phyloP scores from a whole-genome alignment of 2,329 filamentous ascomycete species.

The Capronia epimyces region DNA sequence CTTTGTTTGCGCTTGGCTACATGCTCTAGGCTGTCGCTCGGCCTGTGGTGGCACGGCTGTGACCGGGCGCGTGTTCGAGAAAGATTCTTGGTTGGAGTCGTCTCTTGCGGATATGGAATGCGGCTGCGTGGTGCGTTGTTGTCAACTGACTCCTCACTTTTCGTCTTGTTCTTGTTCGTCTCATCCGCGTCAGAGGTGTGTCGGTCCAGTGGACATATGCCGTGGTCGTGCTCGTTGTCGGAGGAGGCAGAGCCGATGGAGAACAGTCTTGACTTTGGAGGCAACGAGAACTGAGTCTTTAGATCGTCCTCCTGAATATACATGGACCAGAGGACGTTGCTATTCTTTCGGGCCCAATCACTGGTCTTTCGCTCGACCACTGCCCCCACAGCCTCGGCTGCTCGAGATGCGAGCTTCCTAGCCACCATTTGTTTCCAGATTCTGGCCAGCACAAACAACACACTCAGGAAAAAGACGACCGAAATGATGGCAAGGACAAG shows the following conservation, averaged over 20 bases:
- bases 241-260: slow-evolving; percentile 19
- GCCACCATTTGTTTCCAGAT: slow-evolving; percentile 7
- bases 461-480: slow-evolving; percentile 4
- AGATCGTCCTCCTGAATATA: slow-evolving; percentile 21
- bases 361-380: slow-evolving; percentile 5
- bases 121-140: not conserved
- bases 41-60: slow-evolving; percentile 4
- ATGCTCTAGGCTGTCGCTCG: slow-evolving; percentile 4
- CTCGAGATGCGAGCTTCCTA: not conserved
- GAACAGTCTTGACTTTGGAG: slow-evolving; percentile 18
- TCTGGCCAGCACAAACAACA: slow-evolving; percentile 3
- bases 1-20: slow-evolving; percentile 9
- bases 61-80: slow-evolving; percentile 6
- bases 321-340: slow-evolving; percentile 18
- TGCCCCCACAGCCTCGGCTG: not conserved
- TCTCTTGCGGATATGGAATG: slow-evolving; percentile 1
- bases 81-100: slow-evolving; percentile 9
- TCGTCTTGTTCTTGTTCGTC: slow-evolving; percentile 2
- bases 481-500: slow-evolving; percentile 11
- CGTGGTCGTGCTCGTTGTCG: slow-evolving; percentile 15
- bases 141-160: not conserved
- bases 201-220: slow-evolving; percentile 15
- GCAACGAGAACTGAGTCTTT: slow-evolving; percentile 14
- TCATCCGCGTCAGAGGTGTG: slow-evolving; percentile 1
- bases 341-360: slow-evolving; percentile 18